phyloP scores from a whole-genome alignment of 1,284 basidiomycete species.

The Papiliotrema terrestris region DNA sequence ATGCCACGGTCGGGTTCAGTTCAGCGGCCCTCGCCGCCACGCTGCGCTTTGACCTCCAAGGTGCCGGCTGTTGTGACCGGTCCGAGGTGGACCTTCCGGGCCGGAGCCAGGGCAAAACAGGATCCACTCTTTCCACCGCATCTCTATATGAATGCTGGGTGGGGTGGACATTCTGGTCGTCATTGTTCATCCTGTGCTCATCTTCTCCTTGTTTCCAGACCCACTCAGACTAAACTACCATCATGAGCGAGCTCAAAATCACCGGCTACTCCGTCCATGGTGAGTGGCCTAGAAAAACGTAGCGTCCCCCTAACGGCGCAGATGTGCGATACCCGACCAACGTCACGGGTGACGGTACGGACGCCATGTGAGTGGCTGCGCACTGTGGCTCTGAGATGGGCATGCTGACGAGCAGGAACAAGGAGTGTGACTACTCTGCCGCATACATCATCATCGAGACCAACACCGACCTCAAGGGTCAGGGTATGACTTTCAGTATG shows the following conservation, averaged over 20 bases:
- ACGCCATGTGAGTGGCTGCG: slow-evolving; percentile 62
- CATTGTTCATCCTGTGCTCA: neutral
- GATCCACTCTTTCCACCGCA: too few relatives aligned
- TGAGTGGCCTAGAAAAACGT: slow-evolving; percentile 14
- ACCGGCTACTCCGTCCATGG: slow-evolving; percentile 47
- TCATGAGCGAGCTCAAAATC: slow-evolving; percentile 37
- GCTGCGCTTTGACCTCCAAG: too few relatives aligned
- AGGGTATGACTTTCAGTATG: slow-evolving; percentile 86
- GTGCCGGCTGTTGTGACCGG: too few relatives aligned
- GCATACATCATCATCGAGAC: slow-evolving; percentile 80
- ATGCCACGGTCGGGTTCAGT: too few relatives aligned
- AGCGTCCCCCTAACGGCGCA: slow-evolving; percentile 32
- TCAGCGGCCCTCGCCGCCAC: too few relatives aligned
- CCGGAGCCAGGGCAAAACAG: too few relatives aligned
- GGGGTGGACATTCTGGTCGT: too few relatives aligned
- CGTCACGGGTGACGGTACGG: slow-evolving; percentile 79
- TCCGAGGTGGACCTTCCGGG: too few relatives aligned
- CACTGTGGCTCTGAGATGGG: neutral
- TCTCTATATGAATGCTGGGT: too few relatives aligned
- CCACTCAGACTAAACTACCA: slow-evolving; percentile 5
- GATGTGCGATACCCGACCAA: slow-evolving; percentile 77
- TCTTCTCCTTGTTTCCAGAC: neutral
- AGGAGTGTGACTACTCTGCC: slow-evolving; percentile 90
- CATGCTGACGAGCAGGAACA: slow-evolving; percentile 61
- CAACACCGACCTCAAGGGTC: slow-evolving; percentile 62